phyloP scores from a whole-genome alignment of 1,284 basidiomycete genomes.

The Malassezia equina region DNA sequence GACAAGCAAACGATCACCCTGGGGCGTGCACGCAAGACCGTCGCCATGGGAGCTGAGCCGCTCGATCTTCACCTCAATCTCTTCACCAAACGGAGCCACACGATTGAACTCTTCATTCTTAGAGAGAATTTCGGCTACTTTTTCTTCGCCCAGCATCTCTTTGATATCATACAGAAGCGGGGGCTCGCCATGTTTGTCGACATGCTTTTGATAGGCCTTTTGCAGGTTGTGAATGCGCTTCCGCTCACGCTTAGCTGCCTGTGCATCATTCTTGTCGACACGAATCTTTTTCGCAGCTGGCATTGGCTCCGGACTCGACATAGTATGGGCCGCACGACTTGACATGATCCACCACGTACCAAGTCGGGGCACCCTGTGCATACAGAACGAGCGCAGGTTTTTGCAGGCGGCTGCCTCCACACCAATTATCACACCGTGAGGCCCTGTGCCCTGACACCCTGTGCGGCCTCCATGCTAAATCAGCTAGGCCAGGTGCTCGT shows the following conservation, averaged over 20 bases:
- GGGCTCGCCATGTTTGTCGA: conserved; percentile 39
- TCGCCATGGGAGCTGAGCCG: conserved; percentile 43
- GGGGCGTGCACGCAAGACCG: conserved; percentile 33
- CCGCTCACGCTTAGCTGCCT: conserved; percentile 21
- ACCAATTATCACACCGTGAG: not conserved
- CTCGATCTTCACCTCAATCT: conserved; percentile 27
- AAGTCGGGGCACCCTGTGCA: not conserved
- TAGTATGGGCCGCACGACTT: not conserved
- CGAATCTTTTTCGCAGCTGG: conserved; percentile 3
- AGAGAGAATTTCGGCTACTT: conserved; percentile 27
- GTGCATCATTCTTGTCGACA: not conserved
- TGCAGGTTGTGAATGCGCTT: conserved; percentile 31
- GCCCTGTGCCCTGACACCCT: not conserved
- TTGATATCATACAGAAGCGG: conserved; percentile 43
- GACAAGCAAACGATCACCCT: conserved; percentile 36
- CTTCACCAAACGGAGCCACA: conserved; percentile 26
- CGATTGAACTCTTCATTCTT: conserved; percentile 28
- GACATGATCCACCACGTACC: not conserved
- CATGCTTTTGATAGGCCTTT: conserved; percentile 31
- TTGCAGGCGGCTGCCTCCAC: not conserved
- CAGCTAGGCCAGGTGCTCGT: conserved; percentile 41
- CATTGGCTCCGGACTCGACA: not conserved
- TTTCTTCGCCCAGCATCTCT: conserved; percentile 29
- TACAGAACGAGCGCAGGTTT: not conserved
- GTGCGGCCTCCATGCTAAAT: not conserved